These are phyloP conservation scores for Cytospora mali DNA, from an alignment of 2,329 filamentous ascomycete species.

Conservation along the genomic window DNA sequence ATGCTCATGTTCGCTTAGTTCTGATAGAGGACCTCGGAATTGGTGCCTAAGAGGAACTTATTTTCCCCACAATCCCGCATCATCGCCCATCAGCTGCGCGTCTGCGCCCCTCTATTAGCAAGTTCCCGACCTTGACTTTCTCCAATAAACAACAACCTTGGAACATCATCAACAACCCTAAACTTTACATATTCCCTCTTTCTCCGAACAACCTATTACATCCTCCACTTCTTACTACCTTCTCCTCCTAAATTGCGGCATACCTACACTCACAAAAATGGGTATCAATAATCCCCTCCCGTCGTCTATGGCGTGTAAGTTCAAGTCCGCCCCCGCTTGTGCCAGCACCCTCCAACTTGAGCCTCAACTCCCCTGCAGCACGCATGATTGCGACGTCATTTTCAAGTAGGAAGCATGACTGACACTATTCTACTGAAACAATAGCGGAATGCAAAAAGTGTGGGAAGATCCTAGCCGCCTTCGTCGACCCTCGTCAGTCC, in stretches of 20 bases:
- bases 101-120: slow-evolving; percentile 3
- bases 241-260: neutral
- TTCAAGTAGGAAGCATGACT: neutral
- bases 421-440: slow-evolving; percentile 16
- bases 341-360: neutral
- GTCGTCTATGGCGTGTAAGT: slow-evolving; percentile 70
- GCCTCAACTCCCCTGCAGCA: neutral
- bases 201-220: neutral
- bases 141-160: slow-evolving; percentile 1
- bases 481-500: slow-evolving; percentile 88
- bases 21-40: neutral
- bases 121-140: slow-evolving; percentile 13
- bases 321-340: slow-evolving; percentile 23
- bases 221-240: neutral
- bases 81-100: slow-evolving; percentile 20
- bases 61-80: neutral
- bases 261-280: slow-evolving; percentile 43
- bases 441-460: slow-evolving; percentile 97
- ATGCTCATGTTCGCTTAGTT: too few relatives aligned
- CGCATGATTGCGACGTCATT: neutral
- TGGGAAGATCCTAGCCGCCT: slow-evolving; percentile 91
- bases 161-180: slow-evolving; percentile 17
- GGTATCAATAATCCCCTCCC: slow-evolving; percentile 69
- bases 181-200: neutral
- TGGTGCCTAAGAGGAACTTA: neutral